phyloP scores from a whole-genome alignment of 192 early-diverging fungal genomes.

The Entomortierella beljakovae region DNA sequence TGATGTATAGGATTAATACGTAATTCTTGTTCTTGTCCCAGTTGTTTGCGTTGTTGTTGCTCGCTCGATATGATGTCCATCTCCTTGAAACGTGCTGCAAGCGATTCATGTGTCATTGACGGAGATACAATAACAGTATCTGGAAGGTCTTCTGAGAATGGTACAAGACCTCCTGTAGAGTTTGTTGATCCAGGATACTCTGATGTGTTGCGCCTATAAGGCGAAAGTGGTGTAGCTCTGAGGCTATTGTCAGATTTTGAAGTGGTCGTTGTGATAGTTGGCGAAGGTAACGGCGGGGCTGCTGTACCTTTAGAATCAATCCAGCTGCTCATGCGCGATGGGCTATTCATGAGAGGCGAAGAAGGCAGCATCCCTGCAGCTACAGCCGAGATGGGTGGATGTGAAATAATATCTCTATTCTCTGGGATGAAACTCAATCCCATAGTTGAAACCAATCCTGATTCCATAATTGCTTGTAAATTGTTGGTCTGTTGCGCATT shows the following conservation, averaged over 20 bases:
- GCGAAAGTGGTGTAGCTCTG: slow-evolving; percentile 4
- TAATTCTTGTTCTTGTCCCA: slow-evolving; percentile 24
- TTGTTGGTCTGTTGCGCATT: neutral
- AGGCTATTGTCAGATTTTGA: slow-evolving; percentile 25
- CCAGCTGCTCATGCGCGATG: slow-evolving; percentile 30
- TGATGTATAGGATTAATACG: slow-evolving; percentile 45
- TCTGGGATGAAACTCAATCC: neutral
- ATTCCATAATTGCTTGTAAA: slow-evolving; percentile 4
- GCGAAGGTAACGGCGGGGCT: slow-evolving; percentile 27
- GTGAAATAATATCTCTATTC: neutral
- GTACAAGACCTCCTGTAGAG: neutral
- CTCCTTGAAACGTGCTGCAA: slow-evolving; percentile 52
- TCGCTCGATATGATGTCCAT: slow-evolving; percentile 41
- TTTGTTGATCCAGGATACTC: neutral
- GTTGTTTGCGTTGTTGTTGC: slow-evolving; percentile 4
- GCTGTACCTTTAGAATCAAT: slow-evolving; percentile 25
- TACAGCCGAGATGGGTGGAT: slow-evolving; percentile 24
- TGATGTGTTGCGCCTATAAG: neutral
- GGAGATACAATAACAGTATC: slow-evolving; percentile 21
- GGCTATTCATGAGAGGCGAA: neutral
- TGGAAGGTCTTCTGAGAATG: slow-evolving; percentile 24
- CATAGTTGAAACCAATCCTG: too few relatives aligned
- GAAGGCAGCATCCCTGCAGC: slow-evolving; percentile 18
- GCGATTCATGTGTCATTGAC: slow-evolving; percentile 45
- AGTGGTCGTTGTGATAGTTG: slow-evolving; percentile 20